Conservation (phyloP, 495 filamentous ascomycete genomes). For the Geopyxis carbonaria region DNA sequence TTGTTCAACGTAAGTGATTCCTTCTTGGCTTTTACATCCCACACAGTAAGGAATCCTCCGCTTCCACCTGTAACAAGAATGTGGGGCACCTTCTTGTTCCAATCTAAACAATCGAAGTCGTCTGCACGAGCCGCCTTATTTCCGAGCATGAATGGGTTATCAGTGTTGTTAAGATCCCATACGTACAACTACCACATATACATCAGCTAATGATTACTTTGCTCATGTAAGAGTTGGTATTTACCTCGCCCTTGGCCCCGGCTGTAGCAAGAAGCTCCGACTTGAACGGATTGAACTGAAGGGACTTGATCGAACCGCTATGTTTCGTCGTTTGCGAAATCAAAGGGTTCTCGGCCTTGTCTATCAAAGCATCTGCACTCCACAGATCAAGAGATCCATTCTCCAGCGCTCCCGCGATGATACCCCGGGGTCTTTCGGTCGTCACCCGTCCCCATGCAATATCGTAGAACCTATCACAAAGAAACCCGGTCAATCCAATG, state of each 20-base stretch:
- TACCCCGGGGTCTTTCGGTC: conserved; percentile 56
- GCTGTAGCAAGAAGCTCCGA: conserved; percentile 83
- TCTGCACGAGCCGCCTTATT: conserved; percentile 74
- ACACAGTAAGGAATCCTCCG: conserved; percentile 91
- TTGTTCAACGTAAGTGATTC: conserved; percentile 92
- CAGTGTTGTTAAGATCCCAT: conserved; percentile 77
- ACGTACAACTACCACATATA: conserved; percentile 88
- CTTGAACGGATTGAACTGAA: conserved; percentile 94
- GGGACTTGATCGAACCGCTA: conserved; percentile 76
- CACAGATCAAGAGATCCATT: conserved; percentile 92
- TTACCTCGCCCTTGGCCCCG: conserved; percentile 74
- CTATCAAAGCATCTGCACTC: conserved; percentile 49
- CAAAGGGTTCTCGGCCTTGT: conserved; percentile 44
- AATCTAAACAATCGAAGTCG: conserved; percentile 87
- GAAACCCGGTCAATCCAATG: background rate
- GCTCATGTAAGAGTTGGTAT: conserved; percentile 26
- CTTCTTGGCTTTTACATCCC: conserved; percentile 95
- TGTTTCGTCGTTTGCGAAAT: conserved; percentile 87
- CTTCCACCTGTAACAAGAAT: conserved; percentile 89
- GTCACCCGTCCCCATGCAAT: conserved; percentile 79
- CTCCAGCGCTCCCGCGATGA: conserved; percentile 89
- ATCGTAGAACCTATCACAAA: conserved; percentile 68
- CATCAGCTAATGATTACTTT: conserved; percentile 75
- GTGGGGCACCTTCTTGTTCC: conserved; percentile 96
- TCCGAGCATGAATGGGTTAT: conserved; percentile 74